Percentiles rank a stretch among this genome's conserved stretches.
Conservation (phyloP, 345 rosid genomes). For the Aurinia saxatilis region DNA sequence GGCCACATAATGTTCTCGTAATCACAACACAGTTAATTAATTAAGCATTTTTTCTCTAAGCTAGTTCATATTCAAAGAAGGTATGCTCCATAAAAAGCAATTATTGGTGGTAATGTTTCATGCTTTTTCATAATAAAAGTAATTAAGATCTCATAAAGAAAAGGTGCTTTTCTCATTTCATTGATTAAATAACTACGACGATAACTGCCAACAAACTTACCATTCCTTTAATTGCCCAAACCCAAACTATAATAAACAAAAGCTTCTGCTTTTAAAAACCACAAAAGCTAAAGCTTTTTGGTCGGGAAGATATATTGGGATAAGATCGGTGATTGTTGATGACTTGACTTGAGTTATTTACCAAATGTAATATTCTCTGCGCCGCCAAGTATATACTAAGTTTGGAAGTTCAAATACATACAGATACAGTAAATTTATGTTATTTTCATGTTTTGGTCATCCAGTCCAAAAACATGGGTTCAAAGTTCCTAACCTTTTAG, state of each 20-base stretch:
- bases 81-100: constrained; percentile 23
- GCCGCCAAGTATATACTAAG: background rate
- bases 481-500: too few relatives aligned
- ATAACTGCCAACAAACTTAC: constrained; percentile 28
- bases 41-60: background rate
- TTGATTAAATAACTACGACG: constrained; percentile 24
- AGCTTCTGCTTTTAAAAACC: background rate
- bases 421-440: too few relatives aligned
- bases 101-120: background rate
- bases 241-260: background rate
- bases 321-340: constrained; percentile 1
- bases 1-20: constrained; percentile 24
- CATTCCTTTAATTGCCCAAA: constrained; percentile 5
- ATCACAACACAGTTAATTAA: background rate
- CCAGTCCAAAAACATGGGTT: too few relatives aligned
- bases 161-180: constrained; percentile 14
- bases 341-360: background rate
- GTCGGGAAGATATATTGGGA: constrained; percentile 13
- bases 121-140: background rate
- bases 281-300: constrained; percentile 3
- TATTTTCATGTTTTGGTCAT: too few relatives aligned
- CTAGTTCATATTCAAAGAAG: constrained; percentile 20
- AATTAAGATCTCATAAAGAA: constrained; percentile 13
- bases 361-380: background rate
- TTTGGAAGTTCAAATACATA: too few relatives aligned